A percentile compares a stretch with the other conserved stretches of the same genome.
Evolutionary conservation across 202 grass and related monocot genomes (phyloP).

Genomic region (Dendrocalamus latiflorus): DNA sequence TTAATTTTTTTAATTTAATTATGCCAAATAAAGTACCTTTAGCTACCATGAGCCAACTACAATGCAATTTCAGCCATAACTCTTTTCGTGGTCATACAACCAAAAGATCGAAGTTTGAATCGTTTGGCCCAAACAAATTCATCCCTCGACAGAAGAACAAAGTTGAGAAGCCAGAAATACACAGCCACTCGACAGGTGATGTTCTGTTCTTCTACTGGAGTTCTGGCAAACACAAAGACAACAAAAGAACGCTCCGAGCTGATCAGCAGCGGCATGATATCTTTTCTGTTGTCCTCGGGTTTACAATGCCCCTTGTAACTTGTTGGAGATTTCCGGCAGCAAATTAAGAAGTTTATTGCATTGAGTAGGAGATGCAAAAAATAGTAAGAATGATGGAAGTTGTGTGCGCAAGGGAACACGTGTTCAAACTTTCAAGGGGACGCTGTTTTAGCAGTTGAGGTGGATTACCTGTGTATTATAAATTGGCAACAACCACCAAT

Average conservation of each 20-base stretch:
- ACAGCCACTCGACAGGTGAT: not conserved
- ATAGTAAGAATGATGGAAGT: not conserved
- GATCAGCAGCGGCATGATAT: not conserved
- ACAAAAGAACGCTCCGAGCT: not conserved
- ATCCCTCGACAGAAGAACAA: not conserved
- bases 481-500: not conserved
- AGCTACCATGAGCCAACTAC: too few species aligned
- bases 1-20: too few species aligned
- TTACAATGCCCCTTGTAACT: not conserved
- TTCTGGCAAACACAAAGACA: not conserved
- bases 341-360: not conserved
- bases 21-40: accelerated
- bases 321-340: not conserved
- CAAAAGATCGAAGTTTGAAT: not conserved
- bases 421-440: not conserved
- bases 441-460: not conserved
- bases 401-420: not conserved
- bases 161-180: not conserved
- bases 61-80: too few species aligned
- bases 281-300: not conserved
- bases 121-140: not conserved
- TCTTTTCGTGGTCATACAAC: not conserved
- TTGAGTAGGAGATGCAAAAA: not conserved
- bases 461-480: not conserved
- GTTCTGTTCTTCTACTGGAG: too few species aligned